Evolutionary conservation across 129 eudicot species (phyloP), one percentile per base, ranked within the genome.

Genomic region (Centrapalus pauciflorus): DNA sequence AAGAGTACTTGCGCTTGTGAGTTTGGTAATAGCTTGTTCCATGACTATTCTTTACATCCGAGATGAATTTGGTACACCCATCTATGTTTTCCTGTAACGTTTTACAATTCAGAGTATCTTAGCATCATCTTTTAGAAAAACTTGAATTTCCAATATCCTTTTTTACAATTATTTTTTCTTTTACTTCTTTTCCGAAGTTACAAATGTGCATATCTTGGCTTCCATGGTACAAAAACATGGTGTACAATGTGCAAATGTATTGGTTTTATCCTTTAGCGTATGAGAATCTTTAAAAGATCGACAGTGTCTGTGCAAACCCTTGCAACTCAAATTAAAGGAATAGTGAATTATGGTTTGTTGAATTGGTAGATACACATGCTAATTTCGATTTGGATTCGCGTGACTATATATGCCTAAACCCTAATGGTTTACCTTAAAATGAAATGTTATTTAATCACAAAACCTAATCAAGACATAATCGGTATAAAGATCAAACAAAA

Each of bases 61-160:
- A 13, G 55, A 93, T 76, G 67, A 93, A 77, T 32, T 79, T 74
- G 49, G 68, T 77, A 79, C 95, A 88, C 5, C 66, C 95, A 17
- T 83, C 83, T 37, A 93, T 49, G 71, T 64, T 71, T 26, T 88
- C 96, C 98, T 93, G 90, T 67, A 4, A 73, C 0, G 33, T 66
- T 50, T 40, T 46, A 58, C 43, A 64, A 46, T 65, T 24, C 20
- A 50, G 48, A 41, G 35, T 49, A 26, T 24, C 7, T 72, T 61
- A 69, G 66, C 45, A 38, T 33, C 29, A 40, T 41, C 27, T 16
- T 32, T n/a, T 50, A 19, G n/a, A n/a, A n/a, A n/a, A n/a, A n/a
- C n/a, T n/a, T n/a, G n/a, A n/a, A n/a, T n/a, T n/a, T n/a, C n/a
- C n/a, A n/a, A n/a, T n/a, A n/a, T n/a, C n/a, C n/a, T n/a, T n/a